phyloP scores from a whole-genome alignment of 345 rosid species.

The Linum trigynum region DNA sequence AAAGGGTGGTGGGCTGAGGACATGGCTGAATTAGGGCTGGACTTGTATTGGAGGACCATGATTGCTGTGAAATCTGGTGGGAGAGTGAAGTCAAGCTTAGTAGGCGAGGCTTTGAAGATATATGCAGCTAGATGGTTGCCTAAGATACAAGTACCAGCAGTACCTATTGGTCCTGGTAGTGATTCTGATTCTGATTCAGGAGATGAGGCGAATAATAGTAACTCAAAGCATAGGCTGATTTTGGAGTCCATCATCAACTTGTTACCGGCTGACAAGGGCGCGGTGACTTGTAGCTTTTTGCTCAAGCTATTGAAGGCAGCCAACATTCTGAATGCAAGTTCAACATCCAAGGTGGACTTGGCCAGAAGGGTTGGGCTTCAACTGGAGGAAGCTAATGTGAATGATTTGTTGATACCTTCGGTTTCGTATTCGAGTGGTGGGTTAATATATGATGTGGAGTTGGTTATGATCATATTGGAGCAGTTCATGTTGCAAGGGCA shows the following conservation, averaged over 20 bases:
- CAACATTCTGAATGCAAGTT: constrained; percentile 59
- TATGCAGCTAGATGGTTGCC: constrained; percentile 91
- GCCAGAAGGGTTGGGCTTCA: constrained; percentile 78
- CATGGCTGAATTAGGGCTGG: constrained; percentile 78
- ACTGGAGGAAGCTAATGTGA: constrained; percentile 75
- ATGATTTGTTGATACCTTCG: constrained; percentile 71
- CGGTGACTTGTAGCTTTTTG: constrained; percentile 74
- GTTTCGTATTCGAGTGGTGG: constrained; percentile 33
- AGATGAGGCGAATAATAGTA: constrained; percentile 17
- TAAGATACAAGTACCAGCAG: constrained; percentile 23
- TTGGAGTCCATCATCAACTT: constrained; percentile 81
- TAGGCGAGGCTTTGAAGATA: constrained; percentile 74
- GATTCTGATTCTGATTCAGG: constrained; percentile 65
- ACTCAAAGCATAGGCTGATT: constrained; percentile 59
- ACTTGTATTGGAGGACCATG: constrained; percentile 89
- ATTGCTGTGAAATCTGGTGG: constrained; percentile 78
- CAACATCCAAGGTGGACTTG: constrained; percentile 65
- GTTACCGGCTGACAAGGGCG: constrained; percentile 71
- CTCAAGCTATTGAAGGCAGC: constrained; percentile 82
- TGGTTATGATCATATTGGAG: constrained; percentile 65
- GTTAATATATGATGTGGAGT: constrained; percentile 57
- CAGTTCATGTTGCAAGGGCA: constrained; percentile 81
- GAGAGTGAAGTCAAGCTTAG: constrained; percentile 47
- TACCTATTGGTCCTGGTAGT: too few relatives aligned
- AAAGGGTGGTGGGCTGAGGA: constrained; percentile 99